phyloP scores from a whole-genome alignment of 2,329 filamentous ascomycete species.

The Fusarium irregulare region DNA sequence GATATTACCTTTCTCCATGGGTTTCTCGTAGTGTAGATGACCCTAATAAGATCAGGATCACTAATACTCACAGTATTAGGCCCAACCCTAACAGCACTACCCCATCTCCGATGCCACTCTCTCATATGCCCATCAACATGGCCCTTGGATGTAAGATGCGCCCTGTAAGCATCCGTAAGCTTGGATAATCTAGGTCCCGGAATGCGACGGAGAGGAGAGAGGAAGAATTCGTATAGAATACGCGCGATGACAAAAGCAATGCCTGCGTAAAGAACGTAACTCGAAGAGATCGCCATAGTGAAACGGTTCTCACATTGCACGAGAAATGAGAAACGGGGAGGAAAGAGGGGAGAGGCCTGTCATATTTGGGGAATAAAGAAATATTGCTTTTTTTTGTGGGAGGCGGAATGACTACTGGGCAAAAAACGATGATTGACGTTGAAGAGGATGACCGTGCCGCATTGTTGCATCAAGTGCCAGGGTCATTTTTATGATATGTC shows the following conservation, averaged over 20 bases:
- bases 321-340: background rate
- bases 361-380: slow-evolving; percentile 6
- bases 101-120: slow-evolving; percentile 33
- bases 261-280: slow-evolving; percentile 7
- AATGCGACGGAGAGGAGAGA: slow-evolving; percentile 30
- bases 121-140: slow-evolving; percentile 24
- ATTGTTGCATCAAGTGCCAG: background rate
- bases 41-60: slow-evolving; percentile 31
- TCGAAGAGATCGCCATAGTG: slow-evolving; percentile 17
- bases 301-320: background rate
- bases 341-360: background rate
- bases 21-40: slow-evolving; percentile 32
- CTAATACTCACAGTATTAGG: slow-evolving; percentile 35
- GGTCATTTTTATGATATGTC: slow-evolving; percentile 11
- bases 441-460: background rate
- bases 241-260: slow-evolving; percentile 13
- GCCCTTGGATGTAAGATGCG: slow-evolving; percentile 18
- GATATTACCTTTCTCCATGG: slow-evolving; percentile 32
- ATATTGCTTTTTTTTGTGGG: slow-evolving; percentile 22
- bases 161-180: slow-evolving; percentile 34
- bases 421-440: background rate
- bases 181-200: slow-evolving; percentile 21
- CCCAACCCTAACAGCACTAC: slow-evolving; percentile 27
- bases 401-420: background rate
- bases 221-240: slow-evolving; percentile 24